Conservation (phyloP, 345 rosid species). For the Passiflora organensis region DNA sequence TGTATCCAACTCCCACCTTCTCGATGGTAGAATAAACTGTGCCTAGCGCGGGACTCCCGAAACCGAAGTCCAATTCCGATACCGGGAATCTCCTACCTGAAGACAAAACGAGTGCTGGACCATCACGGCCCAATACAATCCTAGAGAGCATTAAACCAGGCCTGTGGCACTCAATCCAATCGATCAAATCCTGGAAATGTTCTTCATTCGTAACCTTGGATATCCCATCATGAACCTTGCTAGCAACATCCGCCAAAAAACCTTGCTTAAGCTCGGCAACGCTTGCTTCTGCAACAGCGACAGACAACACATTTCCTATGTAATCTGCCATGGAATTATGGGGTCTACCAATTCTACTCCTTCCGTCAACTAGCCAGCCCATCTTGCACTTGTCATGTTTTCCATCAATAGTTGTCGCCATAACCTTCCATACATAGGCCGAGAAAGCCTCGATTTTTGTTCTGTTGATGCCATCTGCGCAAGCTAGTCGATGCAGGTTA, state of each 20-base stretch:
- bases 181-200: constrained; percentile 75
- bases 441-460: constrained; percentile 87
- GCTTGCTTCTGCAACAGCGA: constrained; percentile 59
- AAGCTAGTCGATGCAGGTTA: constrained; percentile 50
- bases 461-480: constrained; percentile 36
- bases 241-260: constrained; percentile 52
- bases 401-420: constrained; percentile 45
- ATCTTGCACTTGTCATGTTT: constrained; percentile 55
- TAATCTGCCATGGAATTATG: constrained; percentile 40
- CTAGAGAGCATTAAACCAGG: constrained; percentile 78
- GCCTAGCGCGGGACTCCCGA: constrained; percentile 64
- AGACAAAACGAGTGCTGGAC: constrained; percentile 70
- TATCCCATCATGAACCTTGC: constrained; percentile 50
- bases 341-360: constrained; percentile 38
- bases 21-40: constrained; percentile 54
- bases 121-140: constrained; percentile 58
- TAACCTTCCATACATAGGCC: constrained; percentile 70
- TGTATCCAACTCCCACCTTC: constrained; percentile 63
- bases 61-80: constrained; percentile 70
- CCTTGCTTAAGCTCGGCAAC: constrained; percentile 40
- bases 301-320: constrained; percentile 72
- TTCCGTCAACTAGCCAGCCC: constrained; percentile 89
- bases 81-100: constrained; percentile 72
- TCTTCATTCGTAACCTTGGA: constrained; percentile 44
- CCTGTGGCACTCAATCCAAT: constrained; percentile 79